Evolutionary conservation across 495 filamentous ascomycete genomes (phyloP).

Genomic region (Staphylotrichum tortipilum): DNA sequence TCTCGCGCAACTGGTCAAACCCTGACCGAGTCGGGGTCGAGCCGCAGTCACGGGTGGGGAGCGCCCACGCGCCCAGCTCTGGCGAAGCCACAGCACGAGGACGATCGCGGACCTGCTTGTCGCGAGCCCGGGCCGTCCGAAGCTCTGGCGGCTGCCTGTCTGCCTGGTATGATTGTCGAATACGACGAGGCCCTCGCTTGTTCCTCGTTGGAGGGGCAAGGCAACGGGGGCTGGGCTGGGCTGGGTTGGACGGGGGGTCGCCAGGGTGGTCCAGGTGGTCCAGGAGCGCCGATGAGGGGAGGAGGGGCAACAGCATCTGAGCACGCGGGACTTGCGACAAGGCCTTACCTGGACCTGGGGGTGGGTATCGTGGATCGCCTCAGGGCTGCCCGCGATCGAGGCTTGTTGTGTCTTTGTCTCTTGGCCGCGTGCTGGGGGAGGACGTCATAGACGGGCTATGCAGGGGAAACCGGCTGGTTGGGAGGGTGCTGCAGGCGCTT

Average conservation of each 20-base stretch:
- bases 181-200: neutral
- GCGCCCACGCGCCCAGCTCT: neutral
- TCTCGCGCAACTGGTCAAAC: neutral
- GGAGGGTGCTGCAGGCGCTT: neutral
- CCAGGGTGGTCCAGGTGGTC: neutral
- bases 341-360: constrained; percentile 3
- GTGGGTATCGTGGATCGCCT: too few species aligned
- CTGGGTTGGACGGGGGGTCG: neutral
- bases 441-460: constrained; percentile 8
- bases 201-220: too few species aligned
- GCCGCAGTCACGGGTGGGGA: neutral
- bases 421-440: neutral
- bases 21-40: neutral
- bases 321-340: neutral
- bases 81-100: too few species aligned
- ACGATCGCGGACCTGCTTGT: constrained; percentile 3
- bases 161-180: constrained; percentile 6
- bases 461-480: constrained; percentile 1
- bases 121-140: too few species aligned
- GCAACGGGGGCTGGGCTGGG: neutral
- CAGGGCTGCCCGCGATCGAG: too few species aligned
- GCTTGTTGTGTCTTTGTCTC: neutral
- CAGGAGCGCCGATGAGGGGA: neutral
- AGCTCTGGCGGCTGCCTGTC: neutral
- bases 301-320: neutral